Evolutionary conservation across 352 stramenopile species (phyloP).

Genomic region (Detonula confervacea): DNA sequence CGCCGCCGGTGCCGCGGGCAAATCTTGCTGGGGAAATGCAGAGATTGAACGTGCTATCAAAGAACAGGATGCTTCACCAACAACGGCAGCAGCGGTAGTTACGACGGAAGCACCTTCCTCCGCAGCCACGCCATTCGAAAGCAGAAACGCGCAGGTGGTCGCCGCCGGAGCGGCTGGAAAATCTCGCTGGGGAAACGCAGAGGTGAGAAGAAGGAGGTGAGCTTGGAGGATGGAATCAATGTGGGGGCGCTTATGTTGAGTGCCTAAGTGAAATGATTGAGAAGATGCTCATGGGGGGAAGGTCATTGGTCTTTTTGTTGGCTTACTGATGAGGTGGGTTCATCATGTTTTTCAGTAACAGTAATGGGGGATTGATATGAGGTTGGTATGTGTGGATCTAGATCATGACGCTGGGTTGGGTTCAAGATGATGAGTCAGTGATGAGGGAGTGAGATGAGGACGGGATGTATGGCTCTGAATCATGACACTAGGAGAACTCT

Average conservation of each 20-base stretch:
- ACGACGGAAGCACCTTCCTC: too few relatives aligned
- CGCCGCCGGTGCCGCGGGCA: conserved; percentile 19
- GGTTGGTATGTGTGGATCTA: too few relatives aligned
- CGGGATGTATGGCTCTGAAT: too few relatives aligned
- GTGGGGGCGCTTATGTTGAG: conserved; percentile 33
- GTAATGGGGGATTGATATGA: too few relatives aligned
- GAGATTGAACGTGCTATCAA: conserved; percentile 31
- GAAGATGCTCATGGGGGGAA: background rate
- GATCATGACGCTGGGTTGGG: too few relatives aligned
- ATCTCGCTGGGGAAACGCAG: conserved; percentile 68
- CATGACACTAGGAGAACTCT: too few relatives aligned
- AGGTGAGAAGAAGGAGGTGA: conserved; percentile 49
- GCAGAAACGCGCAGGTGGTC: conserved; percentile 54
- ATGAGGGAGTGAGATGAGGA: too few relatives aligned
- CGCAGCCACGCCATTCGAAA: conserved; percentile 24
- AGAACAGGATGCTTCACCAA: background rate
- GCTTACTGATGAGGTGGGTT: too few relatives aligned
- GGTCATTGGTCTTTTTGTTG: background rate
- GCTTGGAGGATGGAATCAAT: conserved; percentile 46
- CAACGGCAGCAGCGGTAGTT: conserved; percentile 19
- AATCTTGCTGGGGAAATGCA: conserved; percentile 39
- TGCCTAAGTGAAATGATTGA: background rate
- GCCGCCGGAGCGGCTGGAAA: conserved; percentile 59
- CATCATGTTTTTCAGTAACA: too few relatives aligned
- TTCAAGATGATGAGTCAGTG: too few relatives aligned